A percentile compares a stretch with the other conserved stretches of the same genome.
These are phyloP conservation scores for Termitomyces sp. DNA, from an alignment of 768 basidiomycete species.

Conservation along the genomic window DNA sequence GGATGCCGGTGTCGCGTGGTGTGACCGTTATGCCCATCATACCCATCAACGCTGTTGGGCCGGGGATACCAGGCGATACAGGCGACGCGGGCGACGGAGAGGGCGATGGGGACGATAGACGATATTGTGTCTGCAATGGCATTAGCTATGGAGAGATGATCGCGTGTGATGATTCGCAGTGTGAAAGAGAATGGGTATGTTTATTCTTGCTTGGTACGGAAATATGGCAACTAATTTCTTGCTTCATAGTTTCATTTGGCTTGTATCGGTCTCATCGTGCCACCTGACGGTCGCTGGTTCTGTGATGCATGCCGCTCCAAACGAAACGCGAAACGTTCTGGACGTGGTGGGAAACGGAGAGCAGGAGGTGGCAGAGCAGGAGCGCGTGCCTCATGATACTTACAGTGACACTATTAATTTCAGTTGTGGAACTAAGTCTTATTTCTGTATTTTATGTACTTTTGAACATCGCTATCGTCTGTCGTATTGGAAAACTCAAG, in stretches of 20 bases:
- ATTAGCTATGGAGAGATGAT: constrained; percentile 94
- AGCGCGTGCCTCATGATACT: constrained; percentile 9
- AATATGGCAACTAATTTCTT: constrained; percentile 7
- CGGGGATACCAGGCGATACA: constrained; percentile 25
- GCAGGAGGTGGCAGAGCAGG: constrained; percentile 16
- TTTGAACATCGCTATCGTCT: constrained; percentile 1
- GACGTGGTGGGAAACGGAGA: constrained; percentile 51
- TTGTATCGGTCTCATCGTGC: constrained; percentile 64
- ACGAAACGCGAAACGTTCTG: constrained; percentile 47
- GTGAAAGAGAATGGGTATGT: constrained; percentile 90
- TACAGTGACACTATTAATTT: constrained; percentile 1
- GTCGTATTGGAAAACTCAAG: not conserved
- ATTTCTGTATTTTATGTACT: constrained; percentile 13
- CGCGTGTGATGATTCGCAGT: constrained; percentile 80
- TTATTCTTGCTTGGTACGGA: constrained; percentile 7
- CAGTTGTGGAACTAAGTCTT: constrained; percentile 3
- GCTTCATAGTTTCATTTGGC: constrained; percentile 68
- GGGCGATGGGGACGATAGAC: constrained; percentile 59
- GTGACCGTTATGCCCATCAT: constrained; percentile 25
- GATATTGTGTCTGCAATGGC: constrained; percentile 84
- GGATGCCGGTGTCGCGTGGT: constrained; percentile 65
- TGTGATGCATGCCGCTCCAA: constrained; percentile 66
- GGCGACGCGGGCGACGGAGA: constrained; percentile 45
- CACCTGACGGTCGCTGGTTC: constrained; percentile 74
- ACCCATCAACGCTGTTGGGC: constrained; percentile 26